Base-by-base conservation (phyloP, 768 basidiomycete genomes). In the Mycena vitilis region DNA sequence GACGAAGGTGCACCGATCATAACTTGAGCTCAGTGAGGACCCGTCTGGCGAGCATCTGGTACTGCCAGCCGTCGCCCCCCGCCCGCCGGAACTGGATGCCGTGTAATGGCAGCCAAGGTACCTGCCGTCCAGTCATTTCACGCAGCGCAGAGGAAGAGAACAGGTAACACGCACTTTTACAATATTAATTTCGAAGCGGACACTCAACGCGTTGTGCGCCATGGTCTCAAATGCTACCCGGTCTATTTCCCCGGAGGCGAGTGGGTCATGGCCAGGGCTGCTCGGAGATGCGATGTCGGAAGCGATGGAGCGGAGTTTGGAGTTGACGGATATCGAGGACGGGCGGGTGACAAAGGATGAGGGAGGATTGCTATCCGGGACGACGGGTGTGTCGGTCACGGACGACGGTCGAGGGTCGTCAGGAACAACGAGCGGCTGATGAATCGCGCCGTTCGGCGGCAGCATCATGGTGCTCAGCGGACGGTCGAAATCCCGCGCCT, bases 111-210 rank as follows among this genome's bases (percentile, higher is more conserved):
- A 98, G 82, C 90, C 91, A 95, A 52, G 95, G 95, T 4, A 98
- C 94, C 96, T 96, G 74, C 0, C 22, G 20, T 48, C 63, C 44
- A 63, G 61, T 55, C 23, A 30, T 44, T 40, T 40, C 40, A 40
- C 40, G 5, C 5, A 5, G 40, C 11, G 10, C 2, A 40, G n/a
- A 40, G 15, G 2, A 42, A 15, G 60, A 37, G 57, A 30, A 49
- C 57, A 36, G 51, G 22, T 45, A 70, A 47, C 36, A 79, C 90
- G 20, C 71, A 96, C 96, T 88, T 98, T 98, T 78, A 99, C 95
- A 72, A 99, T 92, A 77, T 93, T 96, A 67, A 99, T 94, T 80
- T 99, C 97, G 78, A 99, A 99, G 69, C 95, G 88, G 13, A 99
- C 97, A 70, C 94, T 91, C 69, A 99, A 77, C 49, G 89, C 89